Evolutionary conservation across 495 filamentous ascomycete genomes (phyloP), one percentile per base, ranked within the genome.

Genomic region (Cenococcum geophilum): DNA sequence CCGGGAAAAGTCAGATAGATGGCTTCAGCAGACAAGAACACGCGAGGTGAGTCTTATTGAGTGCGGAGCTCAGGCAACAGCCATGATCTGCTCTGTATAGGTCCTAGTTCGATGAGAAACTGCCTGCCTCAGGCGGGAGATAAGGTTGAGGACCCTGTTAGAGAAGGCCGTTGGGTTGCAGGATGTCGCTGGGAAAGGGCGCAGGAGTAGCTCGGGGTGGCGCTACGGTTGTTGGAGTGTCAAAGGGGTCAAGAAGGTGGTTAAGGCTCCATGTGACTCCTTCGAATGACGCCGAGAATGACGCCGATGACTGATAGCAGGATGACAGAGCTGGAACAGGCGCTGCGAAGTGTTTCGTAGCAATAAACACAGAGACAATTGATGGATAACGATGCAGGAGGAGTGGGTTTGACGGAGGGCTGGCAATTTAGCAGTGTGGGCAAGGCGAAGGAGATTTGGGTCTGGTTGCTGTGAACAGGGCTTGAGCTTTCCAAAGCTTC

Each of bases 301-400:
- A 68, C 62, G 62, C 55, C 59, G 59, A 68, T 64, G 36, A 57
- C 66, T 59, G 66, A 65, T 64, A 68, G 58, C 66, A 59, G 45
- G 61, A 59, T 63, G 60, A 68, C 58, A 36, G 18, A 34, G 40
- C 54, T 11, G 9, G 35, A 53, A 55, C 53, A 56, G 34, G 36
- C 18, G 20, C 27, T 22, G 53, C 18, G 32, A 23, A 37, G 25
- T 8, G 36, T 11, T 23, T 34, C 16, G 34, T 12, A 43, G 27
- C 10, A 12, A 32, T 12, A 37, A 56, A 18, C 21, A 12, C 18
- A 37, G 27, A 18, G 27, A 21, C 23, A 56, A 32, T 14, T 14
- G 32, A 56, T 37, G 32, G 53, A 43, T 36, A 25, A 43, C 5
- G 36, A 43, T 37, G 53, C 23, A 10, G 32, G 34, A 56, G 18